A percentile compares a stretch with the other conserved stretches of the same genome.
Evolutionary conservation across 495 filamentous ascomycete species (phyloP).

Genomic region (Xylaria bambusicola): DNA sequence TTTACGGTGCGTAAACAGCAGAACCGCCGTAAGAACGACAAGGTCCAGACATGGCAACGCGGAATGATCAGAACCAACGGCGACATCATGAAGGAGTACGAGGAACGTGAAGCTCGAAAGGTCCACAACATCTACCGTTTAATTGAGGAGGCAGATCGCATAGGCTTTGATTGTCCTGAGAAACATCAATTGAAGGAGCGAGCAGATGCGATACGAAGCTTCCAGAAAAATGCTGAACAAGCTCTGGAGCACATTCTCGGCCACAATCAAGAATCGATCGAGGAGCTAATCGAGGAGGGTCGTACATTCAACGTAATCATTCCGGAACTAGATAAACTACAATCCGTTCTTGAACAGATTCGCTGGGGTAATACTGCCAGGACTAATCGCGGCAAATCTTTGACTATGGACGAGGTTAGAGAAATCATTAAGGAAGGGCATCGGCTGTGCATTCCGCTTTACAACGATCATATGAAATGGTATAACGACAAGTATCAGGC

Average conservation of each 20-base stretch:
- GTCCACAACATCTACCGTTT: slow-evolving; percentile 87
- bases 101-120: slow-evolving; percentile 89
- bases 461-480: slow-evolving; percentile 73
- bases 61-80: slow-evolving; percentile 65
- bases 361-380: slow-evolving; percentile 84
- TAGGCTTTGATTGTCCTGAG: slow-evolving; percentile 94
- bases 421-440: slow-evolving; percentile 75
- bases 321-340: slow-evolving; percentile 84
- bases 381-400: slow-evolving; percentile 58
- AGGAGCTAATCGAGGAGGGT: slow-evolving; percentile 85
- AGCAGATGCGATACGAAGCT: slow-evolving; percentile 81
- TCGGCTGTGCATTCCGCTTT: slow-evolving; percentile 72
- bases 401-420: slow-evolving; percentile 74
- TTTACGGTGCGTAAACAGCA: slow-evolving; percentile 98
- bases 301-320: slow-evolving; percentile 92
- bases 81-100: slow-evolving; percentile 66
- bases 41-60: slow-evolving; percentile 83
- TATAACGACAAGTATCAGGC: slow-evolving; percentile 73
- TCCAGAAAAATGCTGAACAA: slow-evolving; percentile 73
- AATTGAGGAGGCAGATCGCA: slow-evolving; percentile 78
- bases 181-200: slow-evolving; percentile 86
- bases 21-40: slow-evolving; percentile 96
- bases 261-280: slow-evolving; percentile 67
- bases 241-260: slow-evolving; percentile 63
- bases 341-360: slow-evolving; percentile 77